A percentile compares a stretch with the other conserved stretches of the same genome.
phyloP scores from a whole-genome alignment of 257 asterid genomes.

The Capsicum chinense region DNA sequence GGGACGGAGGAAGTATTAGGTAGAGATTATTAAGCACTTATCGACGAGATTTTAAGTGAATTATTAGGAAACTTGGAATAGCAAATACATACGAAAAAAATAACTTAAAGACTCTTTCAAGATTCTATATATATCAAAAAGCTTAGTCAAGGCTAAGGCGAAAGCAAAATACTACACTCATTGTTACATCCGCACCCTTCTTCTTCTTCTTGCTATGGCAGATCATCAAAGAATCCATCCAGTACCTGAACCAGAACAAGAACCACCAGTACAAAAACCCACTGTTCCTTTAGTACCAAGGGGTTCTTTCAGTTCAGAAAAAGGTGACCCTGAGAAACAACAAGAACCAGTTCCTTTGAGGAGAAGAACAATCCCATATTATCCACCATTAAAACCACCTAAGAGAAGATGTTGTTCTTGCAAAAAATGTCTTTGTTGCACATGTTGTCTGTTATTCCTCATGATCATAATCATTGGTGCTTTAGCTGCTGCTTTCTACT shows the following conservation, averaged over 20 bases:
- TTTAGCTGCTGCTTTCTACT: conserved; percentile 64
- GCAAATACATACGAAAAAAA: not conserved
- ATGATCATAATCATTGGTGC: conserved; percentile 51
- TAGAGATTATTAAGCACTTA: too few relatives aligned
- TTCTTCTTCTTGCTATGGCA: conserved; percentile 50
- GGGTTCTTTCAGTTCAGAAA: conserved; percentile 64
- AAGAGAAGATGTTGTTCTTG: conserved; percentile 60
- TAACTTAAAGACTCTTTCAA: not conserved
- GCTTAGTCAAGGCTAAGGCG: not conserved
- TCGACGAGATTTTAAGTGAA: not conserved
- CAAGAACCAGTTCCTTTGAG: conserved; percentile 17
- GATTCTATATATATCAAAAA: not conserved
- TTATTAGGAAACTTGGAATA: not conserved
- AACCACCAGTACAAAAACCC: conserved; percentile 42
- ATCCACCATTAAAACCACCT: conserved; percentile 52
- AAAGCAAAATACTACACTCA: not conserved
- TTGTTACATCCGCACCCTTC: not conserved
- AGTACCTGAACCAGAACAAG: conserved; percentile 52
- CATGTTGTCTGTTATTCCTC: conserved; percentile 49
- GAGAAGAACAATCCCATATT: conserved; percentile 28
- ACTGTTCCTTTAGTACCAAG: conserved; percentile 69
- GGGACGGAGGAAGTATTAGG: too few relatives aligned
- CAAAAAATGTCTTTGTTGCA: conserved; percentile 75
- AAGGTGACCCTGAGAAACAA: conserved; percentile 70
- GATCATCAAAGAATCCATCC: conserved; percentile 85